Percentiles rank a stretch among this genome's conserved stretches.
These are phyloP conservation scores for Cytospora chrysosperma DNA, from an alignment of 2,329 filamentous ascomycete genomes.

Conservation along the genomic window DNA sequence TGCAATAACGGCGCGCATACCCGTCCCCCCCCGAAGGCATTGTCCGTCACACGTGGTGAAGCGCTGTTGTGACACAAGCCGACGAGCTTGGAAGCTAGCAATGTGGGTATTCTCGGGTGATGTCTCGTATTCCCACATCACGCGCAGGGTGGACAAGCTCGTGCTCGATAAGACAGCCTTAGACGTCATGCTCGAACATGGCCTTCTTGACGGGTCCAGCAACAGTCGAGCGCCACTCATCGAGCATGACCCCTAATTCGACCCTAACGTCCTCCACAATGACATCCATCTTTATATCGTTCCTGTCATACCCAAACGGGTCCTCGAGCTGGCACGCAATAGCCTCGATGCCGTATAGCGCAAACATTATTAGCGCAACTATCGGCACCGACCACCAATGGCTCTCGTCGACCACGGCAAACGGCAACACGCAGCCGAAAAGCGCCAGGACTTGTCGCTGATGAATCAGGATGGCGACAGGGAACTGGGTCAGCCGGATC, in stretches of 20 bases:
- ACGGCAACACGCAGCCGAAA: conserved; percentile 12
- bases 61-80: background rate
- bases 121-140: background rate
- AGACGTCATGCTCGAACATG: conserved; percentile 10
- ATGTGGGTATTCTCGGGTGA: background rate
- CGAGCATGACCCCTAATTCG: conserved; percentile 14
- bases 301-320: conserved; percentile 12
- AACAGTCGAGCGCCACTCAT: conserved; percentile 13
- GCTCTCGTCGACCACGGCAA: conserved; percentile 15
- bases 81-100: background rate
- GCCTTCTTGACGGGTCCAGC: conserved; percentile 8
- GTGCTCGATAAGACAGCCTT: background rate
- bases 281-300: conserved; percentile 18
- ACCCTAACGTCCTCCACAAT: conserved; percentile 14
- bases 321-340: conserved; percentile 16
- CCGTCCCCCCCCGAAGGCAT: background rate
- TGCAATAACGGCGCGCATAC: background rate
- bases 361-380: conserved; percentile 6
- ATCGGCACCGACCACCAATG: conserved; percentile 17
- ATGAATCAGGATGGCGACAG: conserved; percentile 14
- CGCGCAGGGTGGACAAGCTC: background rate
- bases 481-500: conserved; percentile 10
- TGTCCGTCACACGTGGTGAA: background rate
- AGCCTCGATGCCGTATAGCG: conserved; percentile 11
- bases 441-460: conserved; percentile 14